Percentiles rank a stretch among this genome's conserved stretches.
Conservation (phyloP, 2,329 filamentous ascomycete genomes). For the Chrysoporthe deuterocubensis region DNA sequence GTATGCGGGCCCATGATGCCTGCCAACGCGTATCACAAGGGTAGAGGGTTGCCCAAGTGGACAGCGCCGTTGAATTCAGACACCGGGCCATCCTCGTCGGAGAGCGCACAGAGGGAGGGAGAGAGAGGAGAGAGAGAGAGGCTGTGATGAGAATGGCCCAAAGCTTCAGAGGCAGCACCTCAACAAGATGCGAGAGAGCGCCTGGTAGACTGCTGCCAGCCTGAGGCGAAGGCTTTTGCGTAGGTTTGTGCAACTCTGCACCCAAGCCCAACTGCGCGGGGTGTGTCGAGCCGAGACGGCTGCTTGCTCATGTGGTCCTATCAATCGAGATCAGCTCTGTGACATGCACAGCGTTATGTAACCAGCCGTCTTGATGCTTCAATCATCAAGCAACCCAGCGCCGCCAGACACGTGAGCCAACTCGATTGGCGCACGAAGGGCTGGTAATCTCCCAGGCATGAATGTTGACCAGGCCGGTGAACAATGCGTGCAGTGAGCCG, state of each 20-base stretch:
- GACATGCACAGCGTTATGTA: no score
- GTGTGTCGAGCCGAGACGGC: neutral
- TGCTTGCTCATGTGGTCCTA: neutral
- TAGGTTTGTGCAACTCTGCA: no score
- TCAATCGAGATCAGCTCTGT: no score
- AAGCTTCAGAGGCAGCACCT: no score
- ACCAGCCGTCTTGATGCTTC: no score
- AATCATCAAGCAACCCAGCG: no score
- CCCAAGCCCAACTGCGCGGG: neutral
- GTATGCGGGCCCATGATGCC: slow-evolving; percentile 13
- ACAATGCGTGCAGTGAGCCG: slow-evolving; percentile 6
- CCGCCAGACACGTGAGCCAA: no score
- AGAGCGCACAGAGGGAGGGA: neutral
- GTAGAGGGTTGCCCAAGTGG: neutral
- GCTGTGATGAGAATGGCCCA: neutral
- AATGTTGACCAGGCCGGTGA: neutral
- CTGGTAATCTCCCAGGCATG: slow-evolving; percentile 20
- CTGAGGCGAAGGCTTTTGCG: no score
- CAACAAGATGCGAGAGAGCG: no score
- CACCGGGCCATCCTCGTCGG: slow-evolving; percentile 6
- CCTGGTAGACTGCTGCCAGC: no score
- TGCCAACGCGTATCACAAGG: neutral
- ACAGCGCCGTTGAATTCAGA: slow-evolving; percentile 12
- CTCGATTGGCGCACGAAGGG: slow-evolving; percentile 17
- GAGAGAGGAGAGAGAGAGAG: neutral